Evolutionary conservation across 2,329 filamentous ascomycete species (phyloP).

Genomic region (Trichoderma atroviride): DNA sequence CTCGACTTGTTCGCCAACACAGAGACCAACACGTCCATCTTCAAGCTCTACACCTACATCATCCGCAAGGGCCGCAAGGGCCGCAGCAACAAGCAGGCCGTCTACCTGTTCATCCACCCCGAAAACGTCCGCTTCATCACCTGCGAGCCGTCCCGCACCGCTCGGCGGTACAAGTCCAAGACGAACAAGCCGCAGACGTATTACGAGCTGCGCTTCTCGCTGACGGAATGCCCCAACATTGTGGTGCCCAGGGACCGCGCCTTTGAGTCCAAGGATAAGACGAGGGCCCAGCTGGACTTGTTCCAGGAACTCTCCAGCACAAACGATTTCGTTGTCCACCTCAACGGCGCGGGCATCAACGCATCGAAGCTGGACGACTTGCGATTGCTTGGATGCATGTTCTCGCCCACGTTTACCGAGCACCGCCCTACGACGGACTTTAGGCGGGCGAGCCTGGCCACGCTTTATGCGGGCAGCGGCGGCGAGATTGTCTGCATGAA

Average conservation of each 20-base stretch:
- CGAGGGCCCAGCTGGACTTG: background rate
- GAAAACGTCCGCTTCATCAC: background rate
- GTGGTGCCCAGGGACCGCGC: background rate
- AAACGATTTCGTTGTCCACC: background rate
- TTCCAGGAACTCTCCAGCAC: background rate
- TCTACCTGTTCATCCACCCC: conserved; percentile 10
- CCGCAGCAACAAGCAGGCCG: conserved; percentile 2
- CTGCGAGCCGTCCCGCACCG: background rate
- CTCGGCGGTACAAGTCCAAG: background rate
- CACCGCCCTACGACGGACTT: background rate
- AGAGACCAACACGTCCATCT: background rate
- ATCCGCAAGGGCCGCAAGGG: conserved; percentile 6
- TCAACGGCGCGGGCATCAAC: background rate
- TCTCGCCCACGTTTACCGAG: background rate
- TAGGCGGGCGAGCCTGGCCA: background rate
- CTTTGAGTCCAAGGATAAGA: background rate
- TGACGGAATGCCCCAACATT: background rate
- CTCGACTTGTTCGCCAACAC: background rate
- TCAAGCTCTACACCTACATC: conserved; percentile 6
- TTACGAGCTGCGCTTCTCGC: background rate
- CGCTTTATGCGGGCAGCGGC: conserved; percentile 7
- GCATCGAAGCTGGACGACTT: background rate
- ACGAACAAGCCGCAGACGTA: background rate
- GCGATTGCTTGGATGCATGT: background rate
- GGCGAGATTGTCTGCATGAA: background rate